phyloP scores from a whole-genome alignment of 108 stramenopile genomes.

The Cyclotella cryptica region DNA sequence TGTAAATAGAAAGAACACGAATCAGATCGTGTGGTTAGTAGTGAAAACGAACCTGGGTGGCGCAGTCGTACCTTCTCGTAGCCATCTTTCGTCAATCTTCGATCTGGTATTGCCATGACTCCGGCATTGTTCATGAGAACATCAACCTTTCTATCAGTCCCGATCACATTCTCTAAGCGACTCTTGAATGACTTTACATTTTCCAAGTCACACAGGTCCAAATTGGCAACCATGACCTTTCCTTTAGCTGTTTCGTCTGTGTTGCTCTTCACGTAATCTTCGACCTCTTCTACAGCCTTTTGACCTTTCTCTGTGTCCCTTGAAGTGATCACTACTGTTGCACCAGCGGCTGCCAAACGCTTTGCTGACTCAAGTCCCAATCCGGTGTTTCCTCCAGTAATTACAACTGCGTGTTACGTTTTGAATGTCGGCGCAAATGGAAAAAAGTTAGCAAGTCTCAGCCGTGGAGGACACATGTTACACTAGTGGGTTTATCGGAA shows the following conservation, averaged over 20 bases:
- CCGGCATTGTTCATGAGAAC: constrained; percentile 87
- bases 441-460: background rate
- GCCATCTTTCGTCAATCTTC: constrained; percentile 64
- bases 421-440: background rate
- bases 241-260: constrained; percentile 29
- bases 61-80: constrained; percentile 48
- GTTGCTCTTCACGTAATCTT: constrained; percentile 41
- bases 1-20: background rate
- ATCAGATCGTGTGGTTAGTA: background rate
- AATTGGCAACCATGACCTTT: constrained; percentile 30
- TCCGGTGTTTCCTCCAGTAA: constrained; percentile 80
- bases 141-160: constrained; percentile 54
- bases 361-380: constrained; percentile 78
- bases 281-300: constrained; percentile 51
- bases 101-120: constrained; percentile 65
- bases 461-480: no score
- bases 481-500: no score
- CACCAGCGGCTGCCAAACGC: constrained; percentile 69
- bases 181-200: constrained; percentile 48
- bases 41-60: background rate
- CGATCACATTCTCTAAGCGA: constrained; percentile 38
- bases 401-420: constrained; percentile 38
- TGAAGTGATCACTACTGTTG: constrained; percentile 71
- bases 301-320: constrained; percentile 55
- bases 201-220: constrained; percentile 58